Evolutionary conservation across 306 rosid species (phyloP).

Genomic region (Benincasa hispida): DNA sequence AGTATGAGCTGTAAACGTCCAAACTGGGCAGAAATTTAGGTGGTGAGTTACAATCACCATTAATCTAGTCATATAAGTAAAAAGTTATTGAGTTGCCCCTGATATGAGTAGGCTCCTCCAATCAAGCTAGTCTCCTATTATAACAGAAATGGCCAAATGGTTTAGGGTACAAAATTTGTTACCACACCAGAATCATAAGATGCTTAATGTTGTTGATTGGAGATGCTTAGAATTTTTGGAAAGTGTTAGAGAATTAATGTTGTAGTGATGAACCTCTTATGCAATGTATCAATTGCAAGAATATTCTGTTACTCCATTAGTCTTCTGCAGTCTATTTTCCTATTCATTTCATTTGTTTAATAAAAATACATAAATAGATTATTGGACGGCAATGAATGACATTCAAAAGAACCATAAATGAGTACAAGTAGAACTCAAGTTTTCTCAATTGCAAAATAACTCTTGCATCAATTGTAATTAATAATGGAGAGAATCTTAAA

Average conservation of each 20-base stretch:
- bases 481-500: not conserved
- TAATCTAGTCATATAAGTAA: not conserved
- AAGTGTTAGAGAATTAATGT: not conserved
- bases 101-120: not conserved
- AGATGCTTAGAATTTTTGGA: not conserved
- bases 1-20: not conserved
- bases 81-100: not conserved
- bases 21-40: constrained; percentile 2
- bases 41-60: not conserved
- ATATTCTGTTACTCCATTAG: not conserved
- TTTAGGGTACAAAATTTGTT: not conserved
- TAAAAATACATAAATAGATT: not conserved
- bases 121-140: not conserved
- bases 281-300: not conserved
- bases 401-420: not conserved
- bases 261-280: not conserved
- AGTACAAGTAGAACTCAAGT: not conserved
- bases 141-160: not conserved
- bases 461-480: not conserved
- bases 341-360: not conserved
- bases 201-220: not conserved
- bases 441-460: not conserved
- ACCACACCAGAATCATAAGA: not conserved
- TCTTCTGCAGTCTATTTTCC: not conserved
- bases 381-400: not conserved